These are phyloP conservation scores for Cadophora sp. DNA, from an alignment of 2,329 filamentous ascomycete species.

Conservation along the genomic window DNA sequence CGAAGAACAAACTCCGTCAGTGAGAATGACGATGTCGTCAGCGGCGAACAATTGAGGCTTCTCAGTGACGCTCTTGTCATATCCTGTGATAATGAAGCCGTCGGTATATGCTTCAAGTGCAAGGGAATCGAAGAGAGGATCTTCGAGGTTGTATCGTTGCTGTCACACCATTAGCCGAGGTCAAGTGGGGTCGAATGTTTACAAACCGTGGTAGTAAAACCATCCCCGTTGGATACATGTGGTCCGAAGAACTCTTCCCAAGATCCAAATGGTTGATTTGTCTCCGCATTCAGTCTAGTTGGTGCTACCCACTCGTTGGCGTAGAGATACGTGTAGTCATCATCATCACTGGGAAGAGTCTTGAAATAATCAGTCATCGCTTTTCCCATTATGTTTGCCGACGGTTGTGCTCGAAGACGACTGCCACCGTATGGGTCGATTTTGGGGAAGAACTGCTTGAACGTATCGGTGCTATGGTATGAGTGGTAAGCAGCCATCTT, in stretches of 20 bases:
- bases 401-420: conserved; percentile 35
- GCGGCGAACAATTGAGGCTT: conserved; percentile 45
- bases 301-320: conserved; percentile 36
- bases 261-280: conserved; percentile 31
- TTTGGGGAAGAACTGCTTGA: conserved; percentile 48
- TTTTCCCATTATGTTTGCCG: conserved; percentile 33
- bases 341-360: conserved; percentile 17
- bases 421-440: conserved; percentile 38
- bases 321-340: conserved; percentile 30
- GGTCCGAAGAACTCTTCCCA: conserved; percentile 37
- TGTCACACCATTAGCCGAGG: conserved; percentile 16
- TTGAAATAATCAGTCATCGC: conserved; percentile 37
- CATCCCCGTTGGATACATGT: conserved; percentile 30
- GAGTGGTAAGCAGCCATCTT: background rate
- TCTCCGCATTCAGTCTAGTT: conserved; percentile 32
- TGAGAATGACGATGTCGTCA: conserved; percentile 51
- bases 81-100: conserved; percentile 43
- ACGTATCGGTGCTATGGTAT: conserved; percentile 49
- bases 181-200: background rate
- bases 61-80: conserved; percentile 32
- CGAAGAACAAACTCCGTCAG: conserved; percentile 64
- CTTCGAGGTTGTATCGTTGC: conserved; percentile 38
- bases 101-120: conserved; percentile 25
- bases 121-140: conserved; percentile 34
- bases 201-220: conserved; percentile 35